Evolutionary conservation across 2,329 filamentous ascomycete genomes (phyloP), one percentile per base, ranked within the genome.

Genomic region (Catunica adiposa): DNA sequence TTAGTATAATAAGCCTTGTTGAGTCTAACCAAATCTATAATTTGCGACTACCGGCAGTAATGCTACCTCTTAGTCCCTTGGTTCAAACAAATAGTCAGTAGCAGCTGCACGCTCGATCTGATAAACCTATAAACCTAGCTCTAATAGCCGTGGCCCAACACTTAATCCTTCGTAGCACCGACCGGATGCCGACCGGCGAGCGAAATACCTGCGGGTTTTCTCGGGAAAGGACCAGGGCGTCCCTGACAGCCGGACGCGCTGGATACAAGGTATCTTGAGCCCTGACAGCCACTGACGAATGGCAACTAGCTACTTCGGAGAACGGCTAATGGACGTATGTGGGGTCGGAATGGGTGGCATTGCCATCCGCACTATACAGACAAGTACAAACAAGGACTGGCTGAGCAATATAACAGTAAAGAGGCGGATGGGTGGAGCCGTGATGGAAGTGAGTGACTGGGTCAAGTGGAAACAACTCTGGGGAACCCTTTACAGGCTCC

Each of bases 131-230:
- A n/a, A 31, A 11, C 29, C 29, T 34, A 34, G 5, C 29, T 34
- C 51, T 3, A n/a, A 38, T 44, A 48, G 7, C 23, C 23, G 20
- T n/a, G 15, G 17, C 22, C 11, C 22, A 25, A 11, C 22, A 26
- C 23, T 25, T 5, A 14, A 48, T 8, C 15, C 20, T 29, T 48
- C 44, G 20, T 38, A 52, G 29, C 31, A 38, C 50, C 50, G 50
- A 52, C 50, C 40, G 44, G 53, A 54, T 54, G 53, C 54, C 47
- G 47, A 52, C 47, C 37, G 54, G 48, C 54, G 34, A 52, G 47
- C 25, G 34, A 56, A 23, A 31, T 52, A 51, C 20, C 5, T 44
- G 47, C 55, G 55, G 55, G 55, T 56, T 26, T 53, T 53, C 48
- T 56, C 55, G 55, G 55, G 11, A 56, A 48, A 44, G 29, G 5